Base-by-base conservation (phyloP, 2,329 filamentous ascomycete genomes). In the Mollisia scopiformis region DNA sequence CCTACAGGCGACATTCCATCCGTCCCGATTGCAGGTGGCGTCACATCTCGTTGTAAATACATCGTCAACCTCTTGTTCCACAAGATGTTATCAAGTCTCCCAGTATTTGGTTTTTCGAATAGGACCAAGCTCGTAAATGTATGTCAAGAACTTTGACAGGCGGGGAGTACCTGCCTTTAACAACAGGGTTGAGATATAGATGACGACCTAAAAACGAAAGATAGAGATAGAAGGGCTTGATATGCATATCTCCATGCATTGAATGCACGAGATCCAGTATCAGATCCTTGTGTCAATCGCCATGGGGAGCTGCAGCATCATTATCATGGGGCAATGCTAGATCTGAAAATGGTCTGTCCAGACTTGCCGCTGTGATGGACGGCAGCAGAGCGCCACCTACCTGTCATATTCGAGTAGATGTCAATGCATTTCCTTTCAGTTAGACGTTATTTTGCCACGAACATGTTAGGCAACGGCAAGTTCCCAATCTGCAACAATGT, bases 221-320 rank as follows among this genome's bases (percentile, higher is more conserved):
- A 62, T 59, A 25, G 33, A 55, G 54, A 50, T 47, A 27, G 43
- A 47, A 27, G 43, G 13, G 39, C 11, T 28, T 2, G 16, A 16
- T 52, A 65, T 50, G 56, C 49, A 54, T 47, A 50, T 55, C 37
- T 47, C 55, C 39, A 47, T 46, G 58, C 52, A 61, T 54, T 59
- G 55, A 37, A 58, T 50, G 61, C 58, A 57, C 61, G 58, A 62
- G 61, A 23, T 57, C 55, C 57, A 52, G 53, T 59, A 57, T 59
- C 50, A 37, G 55, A 55, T 57, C 56, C 56, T 49, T 57, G 55
- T 58, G 28, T 33, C 27, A 47, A 35, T 52, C 53, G 47, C 43
- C 46, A 43, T 28, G 53, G 33, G 59, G 57, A 57, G 46, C 53
- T 55, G 49, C 33, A 55, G 47, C 62, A 58, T 21, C 55, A 52